These are phyloP conservation scores for Corymbia maculata DNA, from an alignment of 345 rosid species.

Conservation along the genomic window DNA sequence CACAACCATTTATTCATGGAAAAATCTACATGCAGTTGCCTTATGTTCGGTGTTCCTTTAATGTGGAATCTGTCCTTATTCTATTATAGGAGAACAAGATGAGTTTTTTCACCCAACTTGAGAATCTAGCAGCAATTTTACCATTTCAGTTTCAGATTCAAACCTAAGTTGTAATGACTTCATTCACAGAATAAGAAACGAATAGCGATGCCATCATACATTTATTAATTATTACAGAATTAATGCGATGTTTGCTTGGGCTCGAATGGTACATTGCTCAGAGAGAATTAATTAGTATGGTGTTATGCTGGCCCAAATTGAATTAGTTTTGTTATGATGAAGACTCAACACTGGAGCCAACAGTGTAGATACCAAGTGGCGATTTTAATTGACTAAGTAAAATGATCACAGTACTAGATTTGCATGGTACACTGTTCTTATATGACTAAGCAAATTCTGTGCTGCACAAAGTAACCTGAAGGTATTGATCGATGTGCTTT, in stretches of 20 bases:
- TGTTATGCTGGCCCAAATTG: not conserved
- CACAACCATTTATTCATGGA: not conserved
- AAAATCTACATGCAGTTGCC: not conserved
- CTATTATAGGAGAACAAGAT: not conserved
- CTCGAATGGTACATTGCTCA: not conserved
- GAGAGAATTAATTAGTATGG: not conserved
- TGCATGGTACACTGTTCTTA: not conserved
- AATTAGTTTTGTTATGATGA: not conserved
- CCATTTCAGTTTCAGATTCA: not conserved
- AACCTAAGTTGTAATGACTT: not conserved
- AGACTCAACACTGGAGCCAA: not conserved
- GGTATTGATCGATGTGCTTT: not conserved
- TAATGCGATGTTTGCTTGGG: not conserved
- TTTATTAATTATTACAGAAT: not conserved
- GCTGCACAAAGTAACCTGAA: not conserved
- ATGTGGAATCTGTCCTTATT: not conserved
- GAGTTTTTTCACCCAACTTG: not conserved
- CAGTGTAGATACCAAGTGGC: not conserved
- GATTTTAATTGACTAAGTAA: not conserved
- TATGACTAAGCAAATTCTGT: not conserved
- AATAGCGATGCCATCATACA: not conserved
- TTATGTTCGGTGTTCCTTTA: not conserved
- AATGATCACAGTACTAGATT: not conserved
- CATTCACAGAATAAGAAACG: not conserved
- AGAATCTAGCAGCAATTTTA: not conserved